These are phyloP conservation scores for Ophiocordyceps sinensis DNA, from an alignment of 2,329 filamentous ascomycete species.

Conservation along the genomic window DNA sequence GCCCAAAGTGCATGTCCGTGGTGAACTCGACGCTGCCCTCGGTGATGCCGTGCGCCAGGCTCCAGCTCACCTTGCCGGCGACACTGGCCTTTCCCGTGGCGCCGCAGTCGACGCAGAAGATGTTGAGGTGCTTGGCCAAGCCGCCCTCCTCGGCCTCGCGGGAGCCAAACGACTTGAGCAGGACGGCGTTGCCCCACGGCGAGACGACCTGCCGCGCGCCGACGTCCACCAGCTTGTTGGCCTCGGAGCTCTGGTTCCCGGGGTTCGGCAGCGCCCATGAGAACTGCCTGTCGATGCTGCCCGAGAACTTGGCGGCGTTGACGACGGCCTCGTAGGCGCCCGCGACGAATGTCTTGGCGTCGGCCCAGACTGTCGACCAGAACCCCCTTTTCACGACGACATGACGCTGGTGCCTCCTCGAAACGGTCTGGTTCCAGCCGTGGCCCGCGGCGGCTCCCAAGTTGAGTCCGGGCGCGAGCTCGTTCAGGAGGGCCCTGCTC, in stretches of 20 bases:
- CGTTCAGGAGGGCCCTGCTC: neutral
- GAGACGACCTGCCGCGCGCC: slow-evolving; percentile 9
- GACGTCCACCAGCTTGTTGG: slow-evolving; percentile 6
- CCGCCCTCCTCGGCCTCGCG: slow-evolving; percentile 2
- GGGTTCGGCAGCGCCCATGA: slow-evolving; percentile 9
- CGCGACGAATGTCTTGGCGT: neutral
- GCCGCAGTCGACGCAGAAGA: slow-evolving; percentile 17
- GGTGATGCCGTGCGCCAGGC: slow-evolving; percentile 10
- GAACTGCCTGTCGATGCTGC: slow-evolving; percentile 5
- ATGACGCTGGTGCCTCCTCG: neutral
- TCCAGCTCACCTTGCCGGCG: slow-evolving; percentile 12
- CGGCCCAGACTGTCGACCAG: neutral
- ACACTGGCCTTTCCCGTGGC: slow-evolving; percentile 12
- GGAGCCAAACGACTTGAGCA: slow-evolving; percentile 13
- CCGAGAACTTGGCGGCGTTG: slow-evolving; percentile 3
- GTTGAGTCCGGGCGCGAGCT: neutral
- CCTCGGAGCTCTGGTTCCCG: neutral
- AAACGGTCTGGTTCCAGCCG: neutral
- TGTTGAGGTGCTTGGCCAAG: slow-evolving; percentile 9
- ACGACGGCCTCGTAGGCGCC: neutral
- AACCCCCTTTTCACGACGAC: neutral
- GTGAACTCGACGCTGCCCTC: slow-evolving; percentile 11
- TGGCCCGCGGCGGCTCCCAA: neutral
- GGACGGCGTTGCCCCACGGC: slow-evolving; percentile 14
- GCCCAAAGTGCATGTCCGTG: slow-evolving; percentile 9